Evolutionary conservation across 345 rosid genomes (phyloP), one percentile per base, ranked within the genome.

Genomic region (Aquilaria sinensis): DNA sequence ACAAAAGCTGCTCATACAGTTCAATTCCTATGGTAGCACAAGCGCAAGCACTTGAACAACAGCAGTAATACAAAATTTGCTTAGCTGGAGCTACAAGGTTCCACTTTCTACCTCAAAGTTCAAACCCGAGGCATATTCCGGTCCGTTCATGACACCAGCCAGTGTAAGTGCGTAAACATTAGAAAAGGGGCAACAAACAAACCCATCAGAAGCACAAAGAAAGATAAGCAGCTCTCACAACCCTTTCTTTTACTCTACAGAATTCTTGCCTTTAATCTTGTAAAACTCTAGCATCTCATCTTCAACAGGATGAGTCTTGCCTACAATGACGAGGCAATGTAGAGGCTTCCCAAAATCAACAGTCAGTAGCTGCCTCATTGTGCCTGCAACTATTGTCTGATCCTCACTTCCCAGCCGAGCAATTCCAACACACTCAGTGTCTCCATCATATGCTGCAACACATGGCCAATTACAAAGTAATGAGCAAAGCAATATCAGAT

Each of bases 211-310:
- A 23, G 23, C 2, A 53, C n/a, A 53, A 16, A 23, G 31, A 29
- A 31, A 16, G 31, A 12, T 5, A 5, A 5, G 10, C 6, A 15
- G 32, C 32, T 15, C 11, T 3, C 11, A 50, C 4, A 12, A 12
- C 43, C 48, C 58, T 0, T 41, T 50, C 53, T 58, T 66, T 23
- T 55, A 64, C 12, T 62, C 47, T 54, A 29, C 51, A n/a, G 30
- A 13, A 31, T 16, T 63, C 51, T 57, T 63, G 3, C 34, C 55
- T 60, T 60, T 29, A 58, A 77, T 69, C 57, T 69, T 83, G 85
- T 85, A 95, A 67, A 85, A 75, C 55, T 81, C 85, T 60, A 95
- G 63, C 96, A 94, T 90, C 74, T 94, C 99, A 64, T 87, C 93
- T 78, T 94, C 96, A 49, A 88, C 70, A 0, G 96, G 96, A 79